These are phyloP conservation scores for Phytopythium mirpurense DNA, from an alignment of 352 stramenopile genomes.

Conservation along the genomic window DNA sequence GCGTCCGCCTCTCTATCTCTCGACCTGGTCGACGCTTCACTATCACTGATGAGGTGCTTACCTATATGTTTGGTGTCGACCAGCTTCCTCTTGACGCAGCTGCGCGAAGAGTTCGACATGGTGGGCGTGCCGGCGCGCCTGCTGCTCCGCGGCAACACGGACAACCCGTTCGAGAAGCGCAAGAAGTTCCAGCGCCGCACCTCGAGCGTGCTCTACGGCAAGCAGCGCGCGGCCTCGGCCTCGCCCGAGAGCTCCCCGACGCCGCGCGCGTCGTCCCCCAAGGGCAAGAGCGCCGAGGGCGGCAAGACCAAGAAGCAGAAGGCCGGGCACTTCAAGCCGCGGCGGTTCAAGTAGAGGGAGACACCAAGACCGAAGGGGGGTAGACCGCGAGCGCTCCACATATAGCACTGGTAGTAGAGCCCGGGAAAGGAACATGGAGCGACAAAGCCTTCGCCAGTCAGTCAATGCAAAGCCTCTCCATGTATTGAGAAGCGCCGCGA, in stretches of 20 bases:
- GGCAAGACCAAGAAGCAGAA: conserved; percentile 34
- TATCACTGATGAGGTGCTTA: no score
- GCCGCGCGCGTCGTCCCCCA: not conserved
- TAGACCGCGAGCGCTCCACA: no score
- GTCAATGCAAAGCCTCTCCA: conserved; percentile 2
- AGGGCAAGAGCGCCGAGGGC: conserved; percentile 14
- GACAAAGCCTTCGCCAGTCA: not conserved
- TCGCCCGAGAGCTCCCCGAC: not conserved
- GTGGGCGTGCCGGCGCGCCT: conserved; percentile 72
- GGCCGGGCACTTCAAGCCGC: conserved; percentile 31
- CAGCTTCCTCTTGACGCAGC: conserved; percentile 66
- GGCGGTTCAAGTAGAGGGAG: conserved; percentile 32
- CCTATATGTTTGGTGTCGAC: no score
- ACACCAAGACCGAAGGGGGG: no score
- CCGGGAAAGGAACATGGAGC: not conserved
- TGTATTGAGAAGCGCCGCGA: conserved; percentile 3
- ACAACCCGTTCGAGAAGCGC: conserved; percentile 82
- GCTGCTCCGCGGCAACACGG: conserved; percentile 67
- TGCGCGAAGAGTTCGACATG: conserved; percentile 85
- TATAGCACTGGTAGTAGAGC: no score
- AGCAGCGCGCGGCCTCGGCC: conserved; percentile 27
- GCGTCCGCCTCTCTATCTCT: conserved; percentile 5
- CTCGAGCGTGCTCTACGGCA: conserved; percentile 52
- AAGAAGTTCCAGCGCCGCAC: conserved; percentile 81
- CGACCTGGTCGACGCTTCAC: not conserved